These are phyloP conservation scores for Diospyros kaki DNA, from an alignment of 148 eudicot genomes.

Conservation along the genomic window DNA sequence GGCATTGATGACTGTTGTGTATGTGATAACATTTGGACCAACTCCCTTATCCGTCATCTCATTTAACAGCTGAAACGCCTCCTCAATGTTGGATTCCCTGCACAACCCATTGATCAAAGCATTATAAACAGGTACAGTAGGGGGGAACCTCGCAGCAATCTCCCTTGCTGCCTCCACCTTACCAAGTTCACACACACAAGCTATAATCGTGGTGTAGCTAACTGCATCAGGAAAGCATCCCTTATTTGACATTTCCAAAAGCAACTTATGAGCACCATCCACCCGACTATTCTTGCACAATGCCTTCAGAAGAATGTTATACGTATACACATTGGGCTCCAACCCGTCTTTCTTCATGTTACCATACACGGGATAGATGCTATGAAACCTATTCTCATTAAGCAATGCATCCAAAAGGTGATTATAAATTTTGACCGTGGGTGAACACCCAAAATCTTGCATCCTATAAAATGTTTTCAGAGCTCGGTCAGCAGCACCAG, in stretches of 20 bases:
- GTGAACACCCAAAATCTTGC: conserved; percentile 63
- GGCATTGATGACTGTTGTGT: conserved; percentile 52
- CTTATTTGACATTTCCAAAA: conserved; percentile 73
- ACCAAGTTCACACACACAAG: conserved; percentile 62
- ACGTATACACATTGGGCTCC: conserved; percentile 79
- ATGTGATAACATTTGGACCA: conserved; percentile 62
- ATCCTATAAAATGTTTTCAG: conserved; percentile 73
- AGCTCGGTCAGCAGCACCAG: conserved; percentile 63
- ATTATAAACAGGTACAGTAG: conserved; percentile 63
- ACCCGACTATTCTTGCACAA: conserved; percentile 71
- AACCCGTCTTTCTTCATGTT: conserved; percentile 84
- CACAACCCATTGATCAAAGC: conserved; percentile 72
- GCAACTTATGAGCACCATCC: conserved; percentile 68
- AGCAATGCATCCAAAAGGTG: conserved; percentile 78
- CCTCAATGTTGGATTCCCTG: conserved; percentile 35
- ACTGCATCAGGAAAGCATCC: conserved; percentile 74
- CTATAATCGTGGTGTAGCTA: conserved; percentile 73
- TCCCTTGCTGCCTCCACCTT: conserved; percentile 64
- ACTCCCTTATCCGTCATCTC: conserved; percentile 51
- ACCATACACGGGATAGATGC: conserved; percentile 60
- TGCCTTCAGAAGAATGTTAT: conserved; percentile 82
- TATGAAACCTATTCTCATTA: conserved; percentile 59
- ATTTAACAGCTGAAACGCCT: conserved; percentile 51
- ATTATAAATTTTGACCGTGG: conserved; percentile 76
- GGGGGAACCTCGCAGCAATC: conserved; percentile 44